A percentile compares a stretch with the other conserved stretches of the same genome.
phyloP scores from a whole-genome alignment of 257 asterid species.

The Nicotiana tabacum region DNA sequence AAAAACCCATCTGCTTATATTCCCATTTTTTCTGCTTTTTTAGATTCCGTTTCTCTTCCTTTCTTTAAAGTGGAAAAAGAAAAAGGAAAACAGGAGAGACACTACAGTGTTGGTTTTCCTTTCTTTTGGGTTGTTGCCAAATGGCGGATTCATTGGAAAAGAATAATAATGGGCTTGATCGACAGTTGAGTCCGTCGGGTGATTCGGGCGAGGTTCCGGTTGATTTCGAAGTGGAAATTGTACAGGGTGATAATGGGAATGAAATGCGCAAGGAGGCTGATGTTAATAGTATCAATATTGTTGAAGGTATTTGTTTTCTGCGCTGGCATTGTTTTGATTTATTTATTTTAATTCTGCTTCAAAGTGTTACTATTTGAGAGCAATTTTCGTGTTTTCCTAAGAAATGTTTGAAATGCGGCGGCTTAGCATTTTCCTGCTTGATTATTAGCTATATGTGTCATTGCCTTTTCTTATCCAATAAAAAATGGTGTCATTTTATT shows the following conservation, averaged over 20 bases:
- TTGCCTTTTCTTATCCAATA: background rate
- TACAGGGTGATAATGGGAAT: background rate
- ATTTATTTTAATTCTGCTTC: background rate
- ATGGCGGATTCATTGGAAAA: constrained; percentile 6
- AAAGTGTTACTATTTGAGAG: background rate
- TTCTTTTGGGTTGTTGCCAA: background rate
- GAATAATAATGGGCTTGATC: background rate
- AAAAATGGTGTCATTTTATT: background rate
- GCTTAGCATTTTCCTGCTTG: background rate
- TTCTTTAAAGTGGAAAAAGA: background rate
- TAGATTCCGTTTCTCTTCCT: background rate
- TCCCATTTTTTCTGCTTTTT: background rate
- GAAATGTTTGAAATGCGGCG: background rate
- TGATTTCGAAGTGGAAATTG: constrained; percentile 12
- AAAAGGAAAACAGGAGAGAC: background rate
- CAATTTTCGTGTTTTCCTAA: background rate
- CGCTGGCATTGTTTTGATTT: background rate
- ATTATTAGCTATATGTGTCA: background rate
- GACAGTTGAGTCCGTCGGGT: background rate
- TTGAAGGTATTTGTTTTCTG: background rate
- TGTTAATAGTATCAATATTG: background rate
- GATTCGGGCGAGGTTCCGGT: constrained; percentile 18
- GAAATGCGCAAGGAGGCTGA: background rate
- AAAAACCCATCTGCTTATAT: background rate
- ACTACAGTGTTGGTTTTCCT: background rate